A percentile compares a stretch with the other conserved stretches of the same genome.
Conservation (phyloP, 495 filamentous ascomycete species). For the Daldinia bambusicola region DNA sequence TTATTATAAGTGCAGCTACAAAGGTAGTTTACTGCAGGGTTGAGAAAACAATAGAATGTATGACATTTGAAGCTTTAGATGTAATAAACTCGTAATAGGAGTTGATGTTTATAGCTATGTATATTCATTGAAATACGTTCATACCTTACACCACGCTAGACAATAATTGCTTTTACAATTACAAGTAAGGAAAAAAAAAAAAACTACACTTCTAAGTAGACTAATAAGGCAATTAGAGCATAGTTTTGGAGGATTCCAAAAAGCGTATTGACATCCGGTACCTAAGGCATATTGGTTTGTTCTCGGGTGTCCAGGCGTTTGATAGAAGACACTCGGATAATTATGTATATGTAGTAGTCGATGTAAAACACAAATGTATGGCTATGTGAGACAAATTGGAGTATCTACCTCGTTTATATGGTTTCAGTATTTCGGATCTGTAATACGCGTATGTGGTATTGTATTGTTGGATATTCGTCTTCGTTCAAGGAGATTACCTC, state of each 20-base stretch:
- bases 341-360: not conserved
- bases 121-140: not conserved
- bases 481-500: too few species aligned
- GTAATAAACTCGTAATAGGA: not conserved
- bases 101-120: not conserved
- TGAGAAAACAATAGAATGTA: constrained; percentile 8
- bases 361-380: not conserved
- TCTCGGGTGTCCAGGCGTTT: not conserved
- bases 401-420: not conserved
- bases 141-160: not conserved
- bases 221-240: not conserved
- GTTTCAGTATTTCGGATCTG: not conserved
- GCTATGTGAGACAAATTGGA: not conserved
- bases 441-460: not conserved
- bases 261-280: not conserved
- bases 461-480: not conserved
- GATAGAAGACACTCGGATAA: not conserved
- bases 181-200: not conserved
- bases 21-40: constrained; percentile 16
- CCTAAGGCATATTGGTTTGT: not conserved
- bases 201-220: not conserved
- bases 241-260: not conserved
- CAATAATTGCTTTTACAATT: not conserved
- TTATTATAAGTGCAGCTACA: constrained; percentile 19
- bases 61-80: not conserved